These are phyloP conservation scores for Acanthamoeba culbertsoni DNA, from an alignment of 208 protist species.

Conservation along the genomic window DNA sequence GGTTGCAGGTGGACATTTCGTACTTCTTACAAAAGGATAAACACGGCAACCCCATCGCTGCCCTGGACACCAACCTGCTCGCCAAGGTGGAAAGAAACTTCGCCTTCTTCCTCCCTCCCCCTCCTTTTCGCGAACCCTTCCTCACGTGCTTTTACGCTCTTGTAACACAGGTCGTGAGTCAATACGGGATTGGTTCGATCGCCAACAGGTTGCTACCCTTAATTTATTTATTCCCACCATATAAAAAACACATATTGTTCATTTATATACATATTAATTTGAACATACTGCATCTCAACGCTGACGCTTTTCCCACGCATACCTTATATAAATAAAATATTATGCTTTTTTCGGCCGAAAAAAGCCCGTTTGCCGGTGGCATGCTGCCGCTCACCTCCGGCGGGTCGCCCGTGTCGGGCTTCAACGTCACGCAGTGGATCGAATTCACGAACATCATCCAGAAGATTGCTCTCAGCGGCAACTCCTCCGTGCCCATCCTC, in stretches of 20 bases:
- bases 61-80: neutral
- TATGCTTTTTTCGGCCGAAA: neutral
- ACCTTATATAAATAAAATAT: neutral
- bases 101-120: neutral
- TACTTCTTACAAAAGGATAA: slow-evolving; percentile 17
- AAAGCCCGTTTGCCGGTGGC: neutral
- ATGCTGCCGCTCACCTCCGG: neutral
- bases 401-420: neutral
- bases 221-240: too few species aligned
- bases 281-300: neutral
- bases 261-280: neutral
- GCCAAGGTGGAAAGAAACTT: neutral
- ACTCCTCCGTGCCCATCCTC: neutral
- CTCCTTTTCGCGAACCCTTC: neutral
- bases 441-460: slow-evolving; percentile 22
- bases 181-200: neutral
- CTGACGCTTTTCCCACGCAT: neutral
- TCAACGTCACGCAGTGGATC: slow-evolving; percentile 22
- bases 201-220: neutral
- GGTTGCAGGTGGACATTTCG: neutral
- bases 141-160: neutral
- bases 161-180: neutral
- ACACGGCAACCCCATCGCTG: neutral
- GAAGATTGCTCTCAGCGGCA: neutral
- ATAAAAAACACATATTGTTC: too few species aligned